Evolutionary conservation across 2,329 filamentous ascomycete genomes (phyloP).

Genomic region (Hypoxylon sp.): DNA sequence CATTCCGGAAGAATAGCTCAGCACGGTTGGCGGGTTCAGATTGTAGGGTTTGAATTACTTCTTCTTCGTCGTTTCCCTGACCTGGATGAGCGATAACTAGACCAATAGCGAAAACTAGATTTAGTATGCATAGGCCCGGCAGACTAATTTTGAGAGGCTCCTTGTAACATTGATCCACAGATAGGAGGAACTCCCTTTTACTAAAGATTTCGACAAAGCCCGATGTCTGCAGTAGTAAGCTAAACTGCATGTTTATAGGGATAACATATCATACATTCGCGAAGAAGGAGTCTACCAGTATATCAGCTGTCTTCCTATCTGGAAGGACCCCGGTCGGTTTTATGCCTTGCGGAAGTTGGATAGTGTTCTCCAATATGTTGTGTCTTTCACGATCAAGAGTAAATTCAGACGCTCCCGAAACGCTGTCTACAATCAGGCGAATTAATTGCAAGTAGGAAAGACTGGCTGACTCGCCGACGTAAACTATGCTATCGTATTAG

Average conservation of each 20-base stretch:
- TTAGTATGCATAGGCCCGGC: slow-evolving; percentile 71
- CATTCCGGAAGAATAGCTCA: slow-evolving; percentile 74
- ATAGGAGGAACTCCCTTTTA: slow-evolving; percentile 63
- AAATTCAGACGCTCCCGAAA: slow-evolving; percentile 69
- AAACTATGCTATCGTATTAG: slow-evolving; percentile 59
- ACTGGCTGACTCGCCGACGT: slow-evolving; percentile 74
- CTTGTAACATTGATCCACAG: slow-evolving; percentile 67
- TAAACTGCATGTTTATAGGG: slow-evolving; percentile 3
- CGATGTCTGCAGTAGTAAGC: slow-evolving; percentile 63
- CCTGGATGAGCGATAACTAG: slow-evolving; percentile 69
- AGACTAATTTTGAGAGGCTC: slow-evolving; percentile 66
- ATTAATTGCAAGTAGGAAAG: slow-evolving; percentile 73
- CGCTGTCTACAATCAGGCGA: slow-evolving; percentile 71
- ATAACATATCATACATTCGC: slow-evolving; percentile 64
- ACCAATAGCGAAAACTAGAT: slow-evolving; percentile 74
- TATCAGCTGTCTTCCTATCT: slow-evolving; percentile 66
- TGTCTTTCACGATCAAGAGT: slow-evolving; percentile 70
- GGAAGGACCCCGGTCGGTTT: slow-evolving; percentile 69
- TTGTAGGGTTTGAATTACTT: slow-evolving; percentile 66
- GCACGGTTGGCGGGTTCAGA: slow-evolving; percentile 65
- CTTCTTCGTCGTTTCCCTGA: slow-evolving; percentile 64
- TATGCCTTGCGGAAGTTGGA: slow-evolving; percentile 62
- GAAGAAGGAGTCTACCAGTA: slow-evolving; percentile 73
- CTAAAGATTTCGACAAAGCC: slow-evolving; percentile 74
- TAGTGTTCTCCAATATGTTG: slow-evolving; percentile 69